Base-by-base conservation (phyloP, 208 protist genomes). In the Acanthamoeba castellanii region DNA sequence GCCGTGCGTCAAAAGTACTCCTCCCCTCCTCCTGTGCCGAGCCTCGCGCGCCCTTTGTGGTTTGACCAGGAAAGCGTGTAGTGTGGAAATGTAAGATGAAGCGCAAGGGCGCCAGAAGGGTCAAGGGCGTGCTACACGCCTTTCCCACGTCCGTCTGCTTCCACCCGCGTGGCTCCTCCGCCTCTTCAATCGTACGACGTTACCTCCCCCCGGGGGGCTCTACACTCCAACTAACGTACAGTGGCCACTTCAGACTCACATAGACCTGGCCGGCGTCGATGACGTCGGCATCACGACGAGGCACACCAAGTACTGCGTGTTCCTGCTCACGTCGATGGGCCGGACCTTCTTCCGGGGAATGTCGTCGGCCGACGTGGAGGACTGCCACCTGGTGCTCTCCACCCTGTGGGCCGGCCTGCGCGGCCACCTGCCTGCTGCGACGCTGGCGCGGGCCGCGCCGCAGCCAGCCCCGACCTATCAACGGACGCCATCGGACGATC, bases 11-110 rank as follows among this genome's bases (percentile, higher is more conserved):
- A 66, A 66, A 66, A 22, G 59, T 66, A 59, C 52, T 14, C 2
- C 52, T 14, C 52, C 3, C 16, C 52, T 22, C 5, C 45, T 47
- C 13, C 55, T 59, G 50, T 55, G n/a, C n/a, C n/a, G n/a, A 5
- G 50, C 50, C 50, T 55, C 13, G 50, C 50, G 50, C 13, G 50
- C 50, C 8, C 13, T 5, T 55, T 61, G 55, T 61, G 55, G 8
- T 22, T 6, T 59, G 20, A 59, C 55, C 20, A 59, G 20, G 52
- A 57, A 20, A 5, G 52, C 6, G 3, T 11, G 14, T 32, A 88
- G 81, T n/a, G 25, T 88, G 81, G 81, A 88, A 55, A 34, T 88
- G 81, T 34, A 64, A 55, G 30, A 32, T 57, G 81, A 61, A 37
- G 81, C 18, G 16, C 47, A 52, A 27, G 50, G 81, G 50, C 7